Conservation (phyloP, 2,329 filamentous ascomycete genomes). For the Fonsecaea pedrosoi region DNA sequence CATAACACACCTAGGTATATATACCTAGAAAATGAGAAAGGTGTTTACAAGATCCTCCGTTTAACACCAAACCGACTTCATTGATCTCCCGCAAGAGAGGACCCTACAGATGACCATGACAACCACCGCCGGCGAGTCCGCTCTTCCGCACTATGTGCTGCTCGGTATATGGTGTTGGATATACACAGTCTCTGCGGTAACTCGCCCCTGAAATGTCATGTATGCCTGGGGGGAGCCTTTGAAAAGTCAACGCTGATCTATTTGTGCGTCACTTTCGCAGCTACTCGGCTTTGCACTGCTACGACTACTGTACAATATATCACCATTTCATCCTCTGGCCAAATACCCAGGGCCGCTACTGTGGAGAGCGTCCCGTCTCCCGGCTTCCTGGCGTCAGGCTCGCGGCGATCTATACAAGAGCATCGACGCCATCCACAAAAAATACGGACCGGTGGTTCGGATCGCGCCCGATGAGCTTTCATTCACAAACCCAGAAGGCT, state of each 20-base stretch:
- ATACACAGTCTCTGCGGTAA: conserved; percentile 1
- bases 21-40: not conserved
- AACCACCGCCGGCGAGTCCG: not conserved
- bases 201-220: not conserved
- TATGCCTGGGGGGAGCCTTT: not conserved
- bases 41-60: not conserved
- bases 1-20: too few relatives aligned
- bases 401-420: conserved; percentile 28
- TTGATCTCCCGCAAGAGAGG: not conserved
- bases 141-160: conserved; percentile 3
- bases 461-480: conserved; percentile 45
- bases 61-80: not conserved
- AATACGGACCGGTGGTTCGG: conserved; percentile 44
- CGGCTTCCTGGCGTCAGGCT: conserved; percentile 25
- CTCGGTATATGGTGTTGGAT: conserved; percentile 4
- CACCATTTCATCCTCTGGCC: conserved; percentile 27
- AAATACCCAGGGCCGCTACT: conserved; percentile 26
- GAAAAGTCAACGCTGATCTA: not conserved
- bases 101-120: not conserved
- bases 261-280: not conserved
- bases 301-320: conserved; percentile 24
- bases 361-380: conserved; percentile 27
- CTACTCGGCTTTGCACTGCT: conserved; percentile 1
- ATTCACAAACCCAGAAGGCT: conserved; percentile 41
- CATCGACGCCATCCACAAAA: conserved; percentile 38